Evolutionary conservation across 78 protist genomes (phyloP).

Genomic region (Polysphondylium violaceum): DNA sequence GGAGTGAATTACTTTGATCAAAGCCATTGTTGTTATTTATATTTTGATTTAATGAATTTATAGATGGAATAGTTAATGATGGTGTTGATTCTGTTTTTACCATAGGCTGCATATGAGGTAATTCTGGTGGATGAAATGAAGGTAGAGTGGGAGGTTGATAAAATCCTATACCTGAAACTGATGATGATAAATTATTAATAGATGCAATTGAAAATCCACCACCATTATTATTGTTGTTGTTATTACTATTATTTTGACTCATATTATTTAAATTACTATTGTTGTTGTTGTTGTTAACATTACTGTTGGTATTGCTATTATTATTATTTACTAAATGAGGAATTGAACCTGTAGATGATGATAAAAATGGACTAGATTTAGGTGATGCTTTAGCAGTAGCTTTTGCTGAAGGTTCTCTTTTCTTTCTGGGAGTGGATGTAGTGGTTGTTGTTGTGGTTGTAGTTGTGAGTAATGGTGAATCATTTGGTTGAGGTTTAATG

Average conservation of each 20-base stretch:
- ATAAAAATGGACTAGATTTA: slow-evolving; percentile 28
- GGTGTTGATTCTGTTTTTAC: slow-evolving; percentile 7
- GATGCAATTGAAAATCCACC: neutral
- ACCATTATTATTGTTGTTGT: slow-evolving; percentile 3
- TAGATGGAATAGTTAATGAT: neutral
- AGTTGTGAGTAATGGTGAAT: neutral
- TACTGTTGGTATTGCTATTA: neutral
- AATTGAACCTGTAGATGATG: slow-evolving; percentile 43
- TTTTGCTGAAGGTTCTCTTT: slow-evolving; percentile 23
- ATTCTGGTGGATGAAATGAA: too few relatives aligned
- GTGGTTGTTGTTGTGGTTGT: slow-evolving; percentile 30
- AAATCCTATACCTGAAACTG: too few relatives aligned
- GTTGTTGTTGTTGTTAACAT: neutral
- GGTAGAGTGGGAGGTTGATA: neutral
- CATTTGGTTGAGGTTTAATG: neutral
- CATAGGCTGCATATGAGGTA: too few relatives aligned
- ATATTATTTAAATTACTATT: neutral
- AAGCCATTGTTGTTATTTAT: too few relatives aligned
- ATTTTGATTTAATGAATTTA: too few relatives aligned
- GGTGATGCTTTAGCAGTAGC: slow-evolving; percentile 34
- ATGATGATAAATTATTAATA: neutral
- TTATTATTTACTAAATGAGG: neutral
- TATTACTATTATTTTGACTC: neutral
- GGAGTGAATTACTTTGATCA: too few relatives aligned
- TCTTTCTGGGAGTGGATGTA: slow-evolving; percentile 3